phyloP scores from a whole-genome alignment of 2,329 filamentous ascomycete genomes.

The Phyllachora maydis region DNA sequence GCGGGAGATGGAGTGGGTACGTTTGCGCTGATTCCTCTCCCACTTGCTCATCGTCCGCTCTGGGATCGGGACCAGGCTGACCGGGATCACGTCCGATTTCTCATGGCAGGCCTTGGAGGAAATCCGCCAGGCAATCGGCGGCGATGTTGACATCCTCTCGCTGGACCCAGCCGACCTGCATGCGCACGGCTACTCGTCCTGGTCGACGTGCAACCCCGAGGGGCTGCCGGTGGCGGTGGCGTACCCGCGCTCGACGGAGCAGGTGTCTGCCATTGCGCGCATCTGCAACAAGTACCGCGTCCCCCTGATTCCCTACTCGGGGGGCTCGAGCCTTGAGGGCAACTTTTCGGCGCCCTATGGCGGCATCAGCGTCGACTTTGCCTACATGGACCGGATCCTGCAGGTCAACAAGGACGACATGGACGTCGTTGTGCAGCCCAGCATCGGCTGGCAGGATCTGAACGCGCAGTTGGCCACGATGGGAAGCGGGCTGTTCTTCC shows the following conservation, averaged over 20 bases:
- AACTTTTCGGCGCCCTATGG: conserved; percentile 79
- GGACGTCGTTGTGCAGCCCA: conserved; percentile 83
- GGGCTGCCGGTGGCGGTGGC: conserved; percentile 40
- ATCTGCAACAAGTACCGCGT: conserved; percentile 62
- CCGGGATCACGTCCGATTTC: not conserved
- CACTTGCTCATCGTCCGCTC: not conserved
- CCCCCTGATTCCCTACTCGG: conserved; percentile 74
- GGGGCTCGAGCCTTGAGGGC: conserved; percentile 70
- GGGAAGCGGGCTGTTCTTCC: conserved; percentile 67
- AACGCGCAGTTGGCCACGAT: conserved; percentile 52
- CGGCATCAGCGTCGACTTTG: conserved; percentile 78
- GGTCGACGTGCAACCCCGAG: conserved; percentile 41
- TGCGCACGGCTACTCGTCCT: conserved; percentile 45
- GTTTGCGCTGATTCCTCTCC: conserved; percentile 2
- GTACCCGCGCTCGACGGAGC: conserved; percentile 37
- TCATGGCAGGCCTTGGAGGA: conserved; percentile 27
- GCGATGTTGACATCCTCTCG: conserved; percentile 37
- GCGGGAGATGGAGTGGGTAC: conserved; percentile 20
- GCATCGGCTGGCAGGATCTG: conserved; percentile 78
- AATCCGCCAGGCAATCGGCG: conserved; percentile 24
- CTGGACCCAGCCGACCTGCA: conserved; percentile 40
- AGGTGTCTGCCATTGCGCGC: conserved; percentile 38
- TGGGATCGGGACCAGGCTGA: too few species aligned
- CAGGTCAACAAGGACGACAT: conserved; percentile 70
- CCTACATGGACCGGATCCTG: conserved; percentile 67